phyloP scores from a whole-genome alignment of 768 basidiomycete species.

The Podaxis sp. region DNA sequence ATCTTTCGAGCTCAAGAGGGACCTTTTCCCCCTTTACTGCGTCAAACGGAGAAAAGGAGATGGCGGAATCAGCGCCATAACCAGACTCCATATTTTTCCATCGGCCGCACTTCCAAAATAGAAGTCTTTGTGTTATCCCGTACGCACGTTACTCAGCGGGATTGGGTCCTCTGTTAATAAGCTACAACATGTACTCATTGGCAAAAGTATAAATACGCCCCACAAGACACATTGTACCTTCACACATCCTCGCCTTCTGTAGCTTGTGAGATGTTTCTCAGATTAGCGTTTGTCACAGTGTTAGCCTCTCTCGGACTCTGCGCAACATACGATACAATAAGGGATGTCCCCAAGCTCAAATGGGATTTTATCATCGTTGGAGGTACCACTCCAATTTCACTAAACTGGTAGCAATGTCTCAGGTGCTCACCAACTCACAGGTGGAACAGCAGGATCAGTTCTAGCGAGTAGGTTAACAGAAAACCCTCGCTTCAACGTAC shows the following conservation, averaged over 20 bases:
- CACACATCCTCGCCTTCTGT: not conserved
- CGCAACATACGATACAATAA: conserved; percentile 7
- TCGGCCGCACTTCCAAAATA: too few species aligned
- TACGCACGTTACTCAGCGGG: too few species aligned
- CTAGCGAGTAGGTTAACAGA: conserved; percentile 27
- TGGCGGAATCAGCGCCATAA: too few species aligned
- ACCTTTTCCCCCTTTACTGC: too few species aligned
- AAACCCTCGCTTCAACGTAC: conserved; percentile 13
- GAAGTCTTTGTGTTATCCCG: too few species aligned
- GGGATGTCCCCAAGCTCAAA: conserved; percentile 1
- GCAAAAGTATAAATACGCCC: too few species aligned
- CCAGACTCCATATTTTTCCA: too few species aligned
- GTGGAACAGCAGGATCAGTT: conserved; percentile 29
- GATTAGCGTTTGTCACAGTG: not conserved
- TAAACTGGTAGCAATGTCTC: not conserved
- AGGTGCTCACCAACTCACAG: conserved; percentile 10
- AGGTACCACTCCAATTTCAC: conserved; percentile 9
- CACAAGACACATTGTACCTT: too few species aligned
- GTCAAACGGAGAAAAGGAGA: too few species aligned
- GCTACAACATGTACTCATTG: too few species aligned
- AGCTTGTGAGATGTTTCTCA: not conserved
- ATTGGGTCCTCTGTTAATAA: too few species aligned
- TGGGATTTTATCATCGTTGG: conserved; percentile 21
- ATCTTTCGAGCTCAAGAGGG: too few species aligned
- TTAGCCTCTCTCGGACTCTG: not conserved